phyloP scores from a whole-genome alignment of 768 basidiomycete species.

The Lentinula aciculospora region DNA sequence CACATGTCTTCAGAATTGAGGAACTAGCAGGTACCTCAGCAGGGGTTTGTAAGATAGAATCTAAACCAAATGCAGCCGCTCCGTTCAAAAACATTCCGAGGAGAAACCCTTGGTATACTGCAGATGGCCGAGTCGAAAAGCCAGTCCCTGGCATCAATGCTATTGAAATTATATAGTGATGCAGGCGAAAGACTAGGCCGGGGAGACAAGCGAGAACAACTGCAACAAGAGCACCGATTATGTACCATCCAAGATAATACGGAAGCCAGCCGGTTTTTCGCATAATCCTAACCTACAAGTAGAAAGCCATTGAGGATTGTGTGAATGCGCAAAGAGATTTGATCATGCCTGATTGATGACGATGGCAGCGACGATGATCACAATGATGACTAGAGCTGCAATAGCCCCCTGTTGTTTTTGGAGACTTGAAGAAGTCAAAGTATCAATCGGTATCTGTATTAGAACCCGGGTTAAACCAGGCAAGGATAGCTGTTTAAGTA shows the following conservation, averaged over 20 bases:
- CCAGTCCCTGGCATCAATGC: constrained; percentile 71
- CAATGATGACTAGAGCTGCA: constrained; percentile 60
- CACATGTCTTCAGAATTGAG: neutral
- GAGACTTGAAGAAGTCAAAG: constrained; percentile 69
- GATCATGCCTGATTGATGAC: constrained; percentile 53
- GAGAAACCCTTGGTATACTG: constrained; percentile 76
- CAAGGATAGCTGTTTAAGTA: neutral
- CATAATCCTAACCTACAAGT: constrained; percentile 51
- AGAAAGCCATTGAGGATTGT: neutral
- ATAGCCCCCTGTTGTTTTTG: constrained; percentile 61
- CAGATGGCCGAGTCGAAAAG: constrained; percentile 76
- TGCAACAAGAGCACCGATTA: constrained; percentile 56
- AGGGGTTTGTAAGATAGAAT: constrained; percentile 71
- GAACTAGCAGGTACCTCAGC: constrained; percentile 44
- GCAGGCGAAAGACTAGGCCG: constrained; percentile 62
- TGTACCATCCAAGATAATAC: constrained; percentile 72
- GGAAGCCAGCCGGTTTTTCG: constrained; percentile 82
- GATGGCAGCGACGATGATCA: constrained; percentile 52
- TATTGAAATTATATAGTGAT: constrained; percentile 81
- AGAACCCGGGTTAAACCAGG: neutral
- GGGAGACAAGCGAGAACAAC: constrained; percentile 67
- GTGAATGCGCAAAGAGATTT: neutral
- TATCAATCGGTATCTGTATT: constrained; percentile 58
- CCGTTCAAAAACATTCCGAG: constrained; percentile 82
- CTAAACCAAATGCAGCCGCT: constrained; percentile 74